phyloP scores from a whole-genome alignment of 805 yeast species.

The Grigorovia transvaalensis region DNA sequence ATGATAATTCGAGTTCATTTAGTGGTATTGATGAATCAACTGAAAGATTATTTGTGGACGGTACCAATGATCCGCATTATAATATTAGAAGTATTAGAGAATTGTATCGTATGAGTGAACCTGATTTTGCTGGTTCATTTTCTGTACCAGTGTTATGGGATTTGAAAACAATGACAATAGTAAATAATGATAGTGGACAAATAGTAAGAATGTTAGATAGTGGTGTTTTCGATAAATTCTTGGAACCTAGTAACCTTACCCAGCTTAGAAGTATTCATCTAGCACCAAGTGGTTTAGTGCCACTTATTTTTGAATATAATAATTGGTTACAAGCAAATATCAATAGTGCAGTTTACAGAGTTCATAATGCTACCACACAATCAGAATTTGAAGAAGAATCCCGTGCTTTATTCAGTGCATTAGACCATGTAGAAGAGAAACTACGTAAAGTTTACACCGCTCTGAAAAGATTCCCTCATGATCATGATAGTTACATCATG shows the following conservation, averaged over 20 bases:
- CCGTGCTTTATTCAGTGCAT: constrained; percentile 46
- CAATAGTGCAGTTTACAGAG: constrained; percentile 87
- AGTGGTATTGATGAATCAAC: constrained; percentile 13
- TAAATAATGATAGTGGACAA: constrained; percentile 84
- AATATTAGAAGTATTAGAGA: constrained; percentile 53
- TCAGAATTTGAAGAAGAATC: constrained; percentile 71
- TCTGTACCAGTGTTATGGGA: constrained; percentile 96
- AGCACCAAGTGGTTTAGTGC: constrained; percentile 46
- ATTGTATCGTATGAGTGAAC: constrained; percentile 63
- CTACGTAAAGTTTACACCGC: constrained; percentile 36
- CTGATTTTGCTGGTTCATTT: constrained; percentile 67
- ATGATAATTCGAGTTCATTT: constrained; percentile 10
- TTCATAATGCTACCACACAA: constrained; percentile 80
- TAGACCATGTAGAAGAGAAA: constrained; percentile 60
- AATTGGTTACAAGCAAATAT: constrained; percentile 76
- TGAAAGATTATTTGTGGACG: constrained; percentile 19
- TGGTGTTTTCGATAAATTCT: constrained; percentile 45
- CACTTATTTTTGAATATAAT: constrained; percentile 63
- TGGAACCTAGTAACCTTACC: constrained; percentile 29
- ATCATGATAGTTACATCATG: constrained; percentile 10
- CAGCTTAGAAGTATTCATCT: constrained; percentile 27
- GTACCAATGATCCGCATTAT: constrained; percentile 51
- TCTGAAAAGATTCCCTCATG: constrained; percentile 10
- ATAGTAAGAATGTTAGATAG: constrained; percentile 74
- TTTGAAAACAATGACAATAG: constrained; percentile 68